phyloP scores from a whole-genome alignment of 1,284 basidiomycete genomes.

The Ceratorhiza oryzae-sativae region DNA sequence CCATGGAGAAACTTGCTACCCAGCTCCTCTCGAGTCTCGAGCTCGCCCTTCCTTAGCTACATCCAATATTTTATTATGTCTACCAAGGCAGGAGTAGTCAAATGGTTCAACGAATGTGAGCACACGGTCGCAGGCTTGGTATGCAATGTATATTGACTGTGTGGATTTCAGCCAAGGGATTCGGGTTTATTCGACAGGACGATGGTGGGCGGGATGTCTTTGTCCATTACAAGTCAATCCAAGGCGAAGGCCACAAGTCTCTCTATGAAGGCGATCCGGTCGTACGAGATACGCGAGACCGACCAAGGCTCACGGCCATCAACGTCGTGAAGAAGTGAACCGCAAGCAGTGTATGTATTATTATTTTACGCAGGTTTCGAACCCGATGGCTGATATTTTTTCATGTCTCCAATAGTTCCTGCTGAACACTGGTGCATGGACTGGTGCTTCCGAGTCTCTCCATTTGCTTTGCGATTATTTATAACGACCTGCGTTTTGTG shows the following conservation, averaged over 20 bases:
- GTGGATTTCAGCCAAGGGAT: slow-evolving; percentile 37
- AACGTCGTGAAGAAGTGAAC: slow-evolving; percentile 35
- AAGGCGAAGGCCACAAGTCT: slow-evolving; percentile 29
- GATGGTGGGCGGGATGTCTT: slow-evolving; percentile 36
- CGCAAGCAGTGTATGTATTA: not conserved
- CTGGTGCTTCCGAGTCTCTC: not conserved
- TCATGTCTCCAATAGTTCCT: not conserved
- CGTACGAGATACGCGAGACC: slow-evolving; percentile 22
- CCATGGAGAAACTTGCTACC: not conserved
- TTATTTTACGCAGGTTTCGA: too few species aligned
- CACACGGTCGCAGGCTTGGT: not conserved
- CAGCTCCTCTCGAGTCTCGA: slow-evolving; percentile 18
- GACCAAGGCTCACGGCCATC: slow-evolving; percentile 15
- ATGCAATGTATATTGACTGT: not conserved
- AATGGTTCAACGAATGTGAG: slow-evolving; percentile 38
- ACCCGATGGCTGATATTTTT: too few species aligned
- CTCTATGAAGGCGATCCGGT: slow-evolving; percentile 37
- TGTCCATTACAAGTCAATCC: slow-evolving; percentile 34
- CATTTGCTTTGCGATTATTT: slow-evolving; percentile 11
- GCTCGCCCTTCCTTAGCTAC: slow-evolving; percentile 11
- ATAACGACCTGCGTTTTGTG: slow-evolving; percentile 17
- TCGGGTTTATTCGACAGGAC: slow-evolving; percentile 26
- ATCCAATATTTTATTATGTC: slow-evolving; percentile 24
- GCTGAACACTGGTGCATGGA: not conserved
- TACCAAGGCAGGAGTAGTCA: slow-evolving; percentile 21